These are phyloP conservation scores for Diutina mesorugosa DNA, from an alignment of 1,139 yeast genomes.

Conservation along the genomic window DNA sequence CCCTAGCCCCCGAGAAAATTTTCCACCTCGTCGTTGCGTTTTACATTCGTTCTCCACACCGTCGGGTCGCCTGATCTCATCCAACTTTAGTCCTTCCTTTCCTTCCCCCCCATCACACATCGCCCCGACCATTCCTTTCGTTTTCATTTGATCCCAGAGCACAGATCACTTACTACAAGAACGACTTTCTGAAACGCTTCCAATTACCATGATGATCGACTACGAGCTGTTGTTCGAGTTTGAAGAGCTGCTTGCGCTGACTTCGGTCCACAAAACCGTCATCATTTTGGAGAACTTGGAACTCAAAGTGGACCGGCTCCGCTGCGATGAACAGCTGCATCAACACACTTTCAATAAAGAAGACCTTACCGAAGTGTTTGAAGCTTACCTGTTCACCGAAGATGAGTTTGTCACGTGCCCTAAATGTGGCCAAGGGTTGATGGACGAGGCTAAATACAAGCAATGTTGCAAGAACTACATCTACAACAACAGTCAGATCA, in stretches of 20 bases:
- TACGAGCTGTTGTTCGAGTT: slow-evolving; percentile 26
- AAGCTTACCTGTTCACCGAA: slow-evolving; percentile 13
- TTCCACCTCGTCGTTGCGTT: neutral
- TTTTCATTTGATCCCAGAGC: neutral
- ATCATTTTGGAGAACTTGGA: slow-evolving; percentile 20
- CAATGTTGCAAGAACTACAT: slow-evolving; percentile 13
- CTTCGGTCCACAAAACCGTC: slow-evolving; percentile 9
- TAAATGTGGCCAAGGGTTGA: slow-evolving; percentile 14
- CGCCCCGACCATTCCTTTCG: neutral
- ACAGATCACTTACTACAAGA: neutral
- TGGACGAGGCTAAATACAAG: slow-evolving; percentile 5
- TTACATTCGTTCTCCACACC: neutral
- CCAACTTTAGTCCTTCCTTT: neutral
- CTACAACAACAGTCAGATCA: slow-evolving; percentile 8
- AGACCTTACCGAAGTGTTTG: slow-evolving; percentile 5
- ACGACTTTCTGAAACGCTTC: neutral
- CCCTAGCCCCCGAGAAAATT: neutral
- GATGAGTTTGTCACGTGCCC: slow-evolving; percentile 28
- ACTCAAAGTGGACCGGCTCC: slow-evolving; percentile 16
- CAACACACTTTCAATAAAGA: slow-evolving; percentile 6
- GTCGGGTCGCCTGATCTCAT: neutral
- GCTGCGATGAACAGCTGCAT: slow-evolving; percentile 8
- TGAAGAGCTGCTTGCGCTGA: slow-evolving; percentile 22
- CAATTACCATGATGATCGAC: slow-evolving; percentile 8
- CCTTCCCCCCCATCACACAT: neutral